A percentile compares a stretch with the other conserved stretches of the same genome.
Conservation (phyloP, 495 filamentous ascomycete genomes). For the Hypoxylon cercidicola region DNA sequence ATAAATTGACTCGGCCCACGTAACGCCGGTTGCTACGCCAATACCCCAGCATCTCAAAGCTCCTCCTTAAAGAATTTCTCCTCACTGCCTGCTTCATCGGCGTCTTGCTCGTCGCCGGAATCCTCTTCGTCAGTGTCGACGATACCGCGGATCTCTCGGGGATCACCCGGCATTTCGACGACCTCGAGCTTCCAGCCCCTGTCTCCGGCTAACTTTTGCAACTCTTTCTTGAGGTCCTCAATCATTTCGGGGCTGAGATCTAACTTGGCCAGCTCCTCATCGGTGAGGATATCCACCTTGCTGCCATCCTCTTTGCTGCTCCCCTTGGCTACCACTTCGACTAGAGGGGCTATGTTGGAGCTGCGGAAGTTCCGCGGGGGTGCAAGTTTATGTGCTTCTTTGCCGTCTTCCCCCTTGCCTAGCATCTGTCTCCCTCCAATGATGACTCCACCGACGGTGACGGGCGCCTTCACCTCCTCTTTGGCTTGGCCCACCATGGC, state of each 20-base stretch:
- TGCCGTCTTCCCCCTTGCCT: constrained; percentile 52
- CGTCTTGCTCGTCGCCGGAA: constrained; percentile 54
- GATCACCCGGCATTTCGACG: constrained; percentile 53
- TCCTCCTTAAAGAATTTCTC: constrained; percentile 62
- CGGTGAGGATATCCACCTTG: constrained; percentile 61
- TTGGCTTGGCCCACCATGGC: constrained; percentile 59
- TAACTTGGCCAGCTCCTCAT: constrained; percentile 73
- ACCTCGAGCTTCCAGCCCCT: constrained; percentile 67
- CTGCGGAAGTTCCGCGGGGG: constrained; percentile 50
- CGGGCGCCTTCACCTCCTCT: constrained; percentile 43
- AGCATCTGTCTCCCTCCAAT: constrained; percentile 65
- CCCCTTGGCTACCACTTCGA: constrained; percentile 52
- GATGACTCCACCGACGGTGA: constrained; percentile 61
- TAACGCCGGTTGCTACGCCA: constrained; percentile 37
- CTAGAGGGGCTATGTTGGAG: constrained; percentile 26
- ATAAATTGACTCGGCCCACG: constrained; percentile 19
- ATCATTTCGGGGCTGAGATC: constrained; percentile 75
- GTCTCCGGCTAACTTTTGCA: constrained; percentile 61
- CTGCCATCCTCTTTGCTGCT: constrained; percentile 64
- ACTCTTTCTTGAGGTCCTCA: constrained; percentile 69
- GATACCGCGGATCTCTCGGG: constrained; percentile 55
- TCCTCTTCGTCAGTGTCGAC: constrained; percentile 58
- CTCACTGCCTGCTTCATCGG: constrained; percentile 52
- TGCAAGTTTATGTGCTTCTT: constrained; percentile 49
- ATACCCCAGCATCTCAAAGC: constrained; percentile 43